These are phyloP conservation scores for Yamadazyma sp. DNA, from an alignment of 1,139 yeast genomes.

Conservation along the genomic window DNA sequence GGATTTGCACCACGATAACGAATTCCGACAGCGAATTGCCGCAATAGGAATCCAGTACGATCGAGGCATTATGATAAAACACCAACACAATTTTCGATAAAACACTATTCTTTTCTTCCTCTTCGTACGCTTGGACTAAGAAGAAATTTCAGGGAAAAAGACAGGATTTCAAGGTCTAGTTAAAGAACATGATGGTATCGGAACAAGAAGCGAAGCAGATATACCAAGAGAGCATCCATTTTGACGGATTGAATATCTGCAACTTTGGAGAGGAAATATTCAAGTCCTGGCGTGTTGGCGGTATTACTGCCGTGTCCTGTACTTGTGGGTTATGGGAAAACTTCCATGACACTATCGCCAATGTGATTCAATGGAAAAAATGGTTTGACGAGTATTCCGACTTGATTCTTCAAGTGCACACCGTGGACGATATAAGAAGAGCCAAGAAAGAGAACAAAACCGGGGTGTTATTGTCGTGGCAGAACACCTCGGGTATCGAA, in stretches of 20 bases:
- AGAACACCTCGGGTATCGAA: slow-evolving; percentile 17
- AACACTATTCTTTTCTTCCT: too few species aligned
- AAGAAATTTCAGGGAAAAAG: too few species aligned
- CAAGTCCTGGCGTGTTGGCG: slow-evolving; percentile 14
- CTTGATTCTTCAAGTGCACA: slow-evolving; percentile 15
- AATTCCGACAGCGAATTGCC: slow-evolving; percentile 4
- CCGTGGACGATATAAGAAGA: slow-evolving; percentile 12
- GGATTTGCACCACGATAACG: not conserved
- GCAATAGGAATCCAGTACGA: slow-evolving; percentile 1
- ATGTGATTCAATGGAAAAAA: slow-evolving; percentile 16
- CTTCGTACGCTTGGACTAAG: too few species aligned
- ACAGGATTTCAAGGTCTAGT: too few species aligned
- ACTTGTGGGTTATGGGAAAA: slow-evolving; percentile 17
- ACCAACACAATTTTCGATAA: not conserved
- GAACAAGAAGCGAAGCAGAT: slow-evolving; percentile 12
- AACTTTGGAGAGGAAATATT: slow-evolving; percentile 16
- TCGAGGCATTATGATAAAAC: not conserved
- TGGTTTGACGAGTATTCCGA: slow-evolving; percentile 16
- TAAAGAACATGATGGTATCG: slow-evolving; percentile 12
- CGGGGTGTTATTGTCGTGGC: slow-evolving; percentile 17
- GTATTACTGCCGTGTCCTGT: slow-evolving; percentile 16
- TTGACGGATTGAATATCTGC: slow-evolving; percentile 15
- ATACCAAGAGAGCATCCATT: slow-evolving; percentile 9
- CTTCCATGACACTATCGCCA: slow-evolving; percentile 13
- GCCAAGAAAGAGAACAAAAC: slow-evolving; percentile 14